phyloP scores from a whole-genome alignment of 1,284 basidiomycete genomes.

The Kwoniella shivajii region DNA sequence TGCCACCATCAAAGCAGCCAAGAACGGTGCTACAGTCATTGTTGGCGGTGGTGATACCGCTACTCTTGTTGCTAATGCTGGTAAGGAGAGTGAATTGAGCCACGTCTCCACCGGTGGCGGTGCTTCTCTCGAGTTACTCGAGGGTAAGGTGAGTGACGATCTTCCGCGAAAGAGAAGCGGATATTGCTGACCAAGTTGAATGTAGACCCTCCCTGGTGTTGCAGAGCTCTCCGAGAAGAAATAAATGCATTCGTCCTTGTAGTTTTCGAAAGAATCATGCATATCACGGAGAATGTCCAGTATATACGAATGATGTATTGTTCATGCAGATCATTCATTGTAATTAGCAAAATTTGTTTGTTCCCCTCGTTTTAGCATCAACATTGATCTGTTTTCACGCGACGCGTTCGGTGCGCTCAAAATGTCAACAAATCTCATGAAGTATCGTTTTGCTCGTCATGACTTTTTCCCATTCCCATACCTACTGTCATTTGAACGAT shows the following conservation, averaged over 20 bases:
- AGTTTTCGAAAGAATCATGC: neutral
- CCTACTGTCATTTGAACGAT: neutral
- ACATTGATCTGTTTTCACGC: conserved; percentile 5
- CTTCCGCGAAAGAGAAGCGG: neutral
- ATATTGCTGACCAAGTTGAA: neutral
- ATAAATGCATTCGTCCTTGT: conserved; percentile 20
- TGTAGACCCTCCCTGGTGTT: conserved; percentile 77
- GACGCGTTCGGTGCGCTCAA: neutral
- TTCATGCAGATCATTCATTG: neutral
- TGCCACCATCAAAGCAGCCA: conserved; percentile 82
- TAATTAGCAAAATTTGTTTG: neutral
- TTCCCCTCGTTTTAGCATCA: conserved; percentile 2
- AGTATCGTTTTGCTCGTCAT: neutral
- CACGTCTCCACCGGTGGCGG: conserved; percentile 98
- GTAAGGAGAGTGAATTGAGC: conserved; percentile 82
- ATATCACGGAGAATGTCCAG: neutral
- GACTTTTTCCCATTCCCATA: no score
- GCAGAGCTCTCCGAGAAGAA: conserved; percentile 73
- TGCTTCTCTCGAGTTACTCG: conserved; percentile 90
- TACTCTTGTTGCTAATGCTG: conserved; percentile 81
- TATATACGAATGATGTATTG: neutral
- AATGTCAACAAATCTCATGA: conserved; percentile 6
- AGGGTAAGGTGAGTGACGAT: conserved; percentile 76
- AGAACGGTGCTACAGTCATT: conserved; percentile 87
- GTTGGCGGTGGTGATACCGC: conserved; percentile 93